Evolutionary conservation across 1,284 basidiomycete species (phyloP).

Genomic region (Ustilago sp.): DNA sequence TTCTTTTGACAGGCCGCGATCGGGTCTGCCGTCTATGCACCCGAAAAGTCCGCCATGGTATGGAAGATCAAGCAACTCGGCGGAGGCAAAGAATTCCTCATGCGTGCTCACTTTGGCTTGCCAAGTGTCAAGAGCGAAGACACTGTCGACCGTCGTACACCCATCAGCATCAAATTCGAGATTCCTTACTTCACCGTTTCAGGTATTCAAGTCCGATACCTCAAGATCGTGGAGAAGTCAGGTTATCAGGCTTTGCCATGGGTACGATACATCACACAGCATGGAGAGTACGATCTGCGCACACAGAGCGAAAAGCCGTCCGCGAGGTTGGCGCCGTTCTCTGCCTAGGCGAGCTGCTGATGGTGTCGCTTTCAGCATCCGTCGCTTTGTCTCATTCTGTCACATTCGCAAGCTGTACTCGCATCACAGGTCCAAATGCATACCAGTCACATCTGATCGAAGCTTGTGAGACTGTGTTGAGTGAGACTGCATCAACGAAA

Average conservation of each 20-base stretch:
- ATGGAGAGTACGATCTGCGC: conserved; percentile 87
- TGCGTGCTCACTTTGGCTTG: conserved; percentile 69
- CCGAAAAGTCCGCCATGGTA: conserved; percentile 69
- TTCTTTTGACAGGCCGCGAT: conserved; percentile 38
- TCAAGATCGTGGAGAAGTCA: conserved; percentile 98
- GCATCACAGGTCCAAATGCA: background rate
- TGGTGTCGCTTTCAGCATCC: background rate
- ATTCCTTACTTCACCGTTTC: conserved; percentile 96
- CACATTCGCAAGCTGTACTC: background rate
- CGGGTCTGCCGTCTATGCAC: conserved; percentile 67
- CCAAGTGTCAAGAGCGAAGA: conserved; percentile 74
- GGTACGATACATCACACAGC: conserved; percentile 81
- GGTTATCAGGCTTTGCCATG: conserved; percentile 82
- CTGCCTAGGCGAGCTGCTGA: conserved; percentile 19
- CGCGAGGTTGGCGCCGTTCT: conserved; percentile 62
- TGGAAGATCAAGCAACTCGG: conserved; percentile 70
- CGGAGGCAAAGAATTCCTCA: conserved; percentile 68
- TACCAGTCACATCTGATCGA: background rate
- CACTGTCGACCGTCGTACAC: conserved; percentile 83
- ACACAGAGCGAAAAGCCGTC: conserved; percentile 66
- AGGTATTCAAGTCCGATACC: conserved; percentile 94
- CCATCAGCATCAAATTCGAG: conserved; percentile 96
- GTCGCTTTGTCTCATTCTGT: background rate
- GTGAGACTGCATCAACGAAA: background rate
- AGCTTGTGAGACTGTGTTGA: background rate